Conservation (phyloP, 306 rosid genomes). For the Pachyrhizus erosus region DNA sequence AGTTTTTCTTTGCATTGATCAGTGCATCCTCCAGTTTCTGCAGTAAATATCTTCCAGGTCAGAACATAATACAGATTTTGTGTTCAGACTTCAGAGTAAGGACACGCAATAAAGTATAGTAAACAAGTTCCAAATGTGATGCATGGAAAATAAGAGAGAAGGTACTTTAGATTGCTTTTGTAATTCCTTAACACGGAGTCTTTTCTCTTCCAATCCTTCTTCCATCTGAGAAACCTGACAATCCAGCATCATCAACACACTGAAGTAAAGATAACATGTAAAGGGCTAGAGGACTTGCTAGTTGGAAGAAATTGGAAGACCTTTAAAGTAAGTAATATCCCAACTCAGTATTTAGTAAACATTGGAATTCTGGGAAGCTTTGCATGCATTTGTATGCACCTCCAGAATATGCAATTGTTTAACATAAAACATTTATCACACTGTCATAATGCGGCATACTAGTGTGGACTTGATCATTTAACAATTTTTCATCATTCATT, state of each 20-base stretch:
- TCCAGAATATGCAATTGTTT: constrained; percentile 19
- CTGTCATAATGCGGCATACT: constrained; percentile 15
- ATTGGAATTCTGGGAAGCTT: background rate
- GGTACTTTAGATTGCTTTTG: constrained; percentile 76
- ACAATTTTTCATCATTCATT: constrained; percentile 20
- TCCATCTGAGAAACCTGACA: constrained; percentile 69
- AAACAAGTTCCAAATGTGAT: constrained; percentile 30
- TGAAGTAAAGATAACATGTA: constrained; percentile 26
- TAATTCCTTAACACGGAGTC: constrained; percentile 54
- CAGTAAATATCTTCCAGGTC: constrained; percentile 41
- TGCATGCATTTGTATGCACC: constrained; percentile 13
- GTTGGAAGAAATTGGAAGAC: constrained; percentile 22
- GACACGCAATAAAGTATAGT: constrained; percentile 11
- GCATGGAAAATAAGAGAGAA: background rate
- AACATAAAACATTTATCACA: constrained; percentile 25
- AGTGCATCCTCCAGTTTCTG: constrained; percentile 95
- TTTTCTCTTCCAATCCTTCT: constrained; percentile 57
- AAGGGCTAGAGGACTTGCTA: background rate
- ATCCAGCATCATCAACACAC: constrained; percentile 39
- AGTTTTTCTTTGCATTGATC: constrained; percentile 72
- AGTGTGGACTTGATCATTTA: background rate
- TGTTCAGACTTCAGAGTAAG: background rate
- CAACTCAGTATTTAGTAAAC: constrained; percentile 16
- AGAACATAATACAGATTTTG: constrained; percentile 34
- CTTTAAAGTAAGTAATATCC: constrained; percentile 7